Conservation (phyloP, 179 eudicot genomes). For the Silene noctiflora region DNA sequence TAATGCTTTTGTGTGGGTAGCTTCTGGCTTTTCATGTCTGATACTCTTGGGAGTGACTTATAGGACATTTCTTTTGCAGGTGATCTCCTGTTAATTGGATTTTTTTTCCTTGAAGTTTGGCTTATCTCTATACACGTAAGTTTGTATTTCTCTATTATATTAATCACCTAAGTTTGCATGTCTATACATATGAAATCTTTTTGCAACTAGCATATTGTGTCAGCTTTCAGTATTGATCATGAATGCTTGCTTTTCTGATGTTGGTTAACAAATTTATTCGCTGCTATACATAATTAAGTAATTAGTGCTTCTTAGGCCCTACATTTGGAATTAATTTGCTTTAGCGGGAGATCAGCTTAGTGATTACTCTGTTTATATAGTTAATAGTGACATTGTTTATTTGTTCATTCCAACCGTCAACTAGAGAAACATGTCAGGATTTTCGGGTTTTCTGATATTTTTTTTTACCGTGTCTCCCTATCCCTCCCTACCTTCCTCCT, state of each 20-base stretch:
- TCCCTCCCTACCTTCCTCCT: too few relatives aligned
- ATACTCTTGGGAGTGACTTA: neutral
- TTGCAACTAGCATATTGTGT: constrained; percentile 21
- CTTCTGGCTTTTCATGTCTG: neutral
- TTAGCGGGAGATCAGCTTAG: neutral
- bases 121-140: constrained; percentile 7
- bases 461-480: too few relatives aligned
- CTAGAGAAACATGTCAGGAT: constrained; percentile 15
- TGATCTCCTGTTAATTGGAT: neutral
- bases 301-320: constrained; percentile 27
- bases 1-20: neutral
- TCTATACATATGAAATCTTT: neutral
- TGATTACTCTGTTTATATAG: neutral
- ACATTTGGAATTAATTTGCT: constrained; percentile 17
- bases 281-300: constrained; percentile 13
- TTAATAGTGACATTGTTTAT: constrained; percentile 5
- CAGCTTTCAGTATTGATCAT: constrained; percentile 18
- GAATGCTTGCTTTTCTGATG: constrained; percentile 23
- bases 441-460: neutral
- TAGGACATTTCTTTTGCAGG: neutral
- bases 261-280: constrained; percentile 15
- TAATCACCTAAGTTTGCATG: neutral
- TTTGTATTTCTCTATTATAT: neutral
- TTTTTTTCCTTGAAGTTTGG: neutral
- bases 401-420: constrained; percentile 19